Base-by-base conservation (phyloP, 345 rosid genomes). In the Sonneratia alba region DNA sequence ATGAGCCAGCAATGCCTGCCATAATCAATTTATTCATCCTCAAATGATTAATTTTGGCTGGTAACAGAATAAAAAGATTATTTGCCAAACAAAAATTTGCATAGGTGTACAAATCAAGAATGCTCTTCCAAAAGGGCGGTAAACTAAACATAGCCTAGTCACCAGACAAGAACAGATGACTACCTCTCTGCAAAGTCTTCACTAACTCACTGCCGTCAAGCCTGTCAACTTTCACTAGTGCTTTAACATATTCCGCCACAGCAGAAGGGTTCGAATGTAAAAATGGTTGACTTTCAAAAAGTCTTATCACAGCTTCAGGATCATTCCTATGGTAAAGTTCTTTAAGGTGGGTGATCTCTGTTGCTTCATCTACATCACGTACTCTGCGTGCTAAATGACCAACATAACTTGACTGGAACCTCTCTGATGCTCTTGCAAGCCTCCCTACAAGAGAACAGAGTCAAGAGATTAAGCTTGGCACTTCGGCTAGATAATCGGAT, bases 161-260 rank as follows among this genome's bases (percentile, higher is more conserved):
- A 62, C 38, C 66, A 62, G 27, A 57, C 63, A 62, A 12, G 66
- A 62, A 10, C 34, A 59, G 64, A 21, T 59, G 42, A 42, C 71
- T 72, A 91, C 97, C 97, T 87, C 90, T 88, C 79, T 90, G 97
- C 82, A 94, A 78, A 62, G 90, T 84, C 83, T 84, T 90, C 64
- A 94, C 78, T 68, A 94, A 77, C 81, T 90, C 92, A 78, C 96
- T 88, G 40, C 85, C 87, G 76, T 94, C 92, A 49, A 94, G 82
- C 87, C 96, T 85, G 79, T 92, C 92, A 75, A 90, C 96, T 84
- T 83, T 91, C 38, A 90, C 96, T 73, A 94, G 79, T 36, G 98
- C 97, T 84, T 88, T 94, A 11, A 94, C 88, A 65, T 94, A 94
- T 68, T 94, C 92, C 3, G 95, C 81, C 34, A 94, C 73, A 1